These are phyloP conservation scores for Rasamsonia emersonii DNA, from an alignment of 2,329 filamentous ascomycete species.

Conservation along the genomic window DNA sequence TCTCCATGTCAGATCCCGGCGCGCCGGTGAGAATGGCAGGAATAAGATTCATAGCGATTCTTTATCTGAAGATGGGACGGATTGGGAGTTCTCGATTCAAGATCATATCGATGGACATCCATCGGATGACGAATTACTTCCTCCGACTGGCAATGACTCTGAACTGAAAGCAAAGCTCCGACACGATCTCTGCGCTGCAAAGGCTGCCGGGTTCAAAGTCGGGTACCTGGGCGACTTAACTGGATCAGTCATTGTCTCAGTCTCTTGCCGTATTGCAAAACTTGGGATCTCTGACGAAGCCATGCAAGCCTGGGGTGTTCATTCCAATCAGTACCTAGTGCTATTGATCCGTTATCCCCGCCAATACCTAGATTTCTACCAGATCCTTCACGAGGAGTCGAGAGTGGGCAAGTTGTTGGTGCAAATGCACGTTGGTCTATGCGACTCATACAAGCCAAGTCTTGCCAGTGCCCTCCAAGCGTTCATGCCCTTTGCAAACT, in stretches of 20 bases:
- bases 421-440: slow-evolving; percentile 62
- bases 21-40: too few relatives aligned
- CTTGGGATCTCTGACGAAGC: slow-evolving; percentile 16
- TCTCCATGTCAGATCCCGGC: too few relatives aligned
- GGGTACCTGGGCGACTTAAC: slow-evolving; percentile 50
- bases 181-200: slow-evolving; percentile 53
- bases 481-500: slow-evolving; percentile 29
- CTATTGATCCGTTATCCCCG: slow-evolving; percentile 58
- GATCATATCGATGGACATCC: slow-evolving; percentile 10
- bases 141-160: slow-evolving; percentile 3
- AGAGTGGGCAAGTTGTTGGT: slow-evolving; percentile 28
- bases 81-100: neutral
- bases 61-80: neutral
- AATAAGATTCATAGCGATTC: neutral
- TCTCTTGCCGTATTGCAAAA: slow-evolving; percentile 62
- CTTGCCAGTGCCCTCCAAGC: slow-evolving; percentile 43
- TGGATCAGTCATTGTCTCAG: slow-evolving; percentile 48
- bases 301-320: slow-evolving; percentile 10
- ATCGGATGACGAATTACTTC: slow-evolving; percentile 9
- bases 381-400: slow-evolving; percentile 39
- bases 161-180: slow-evolving; percentile 36
- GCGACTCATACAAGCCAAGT: slow-evolving; percentile 64
- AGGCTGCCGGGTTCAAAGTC: slow-evolving; percentile 60
- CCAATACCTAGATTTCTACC: slow-evolving; percentile 54
- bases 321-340: slow-evolving; percentile 46